A percentile compares a stretch with the other conserved stretches of the same genome.
Conservation (phyloP, 202 grass and related monocot genomes). For the Brachypodium distachyon region DNA sequence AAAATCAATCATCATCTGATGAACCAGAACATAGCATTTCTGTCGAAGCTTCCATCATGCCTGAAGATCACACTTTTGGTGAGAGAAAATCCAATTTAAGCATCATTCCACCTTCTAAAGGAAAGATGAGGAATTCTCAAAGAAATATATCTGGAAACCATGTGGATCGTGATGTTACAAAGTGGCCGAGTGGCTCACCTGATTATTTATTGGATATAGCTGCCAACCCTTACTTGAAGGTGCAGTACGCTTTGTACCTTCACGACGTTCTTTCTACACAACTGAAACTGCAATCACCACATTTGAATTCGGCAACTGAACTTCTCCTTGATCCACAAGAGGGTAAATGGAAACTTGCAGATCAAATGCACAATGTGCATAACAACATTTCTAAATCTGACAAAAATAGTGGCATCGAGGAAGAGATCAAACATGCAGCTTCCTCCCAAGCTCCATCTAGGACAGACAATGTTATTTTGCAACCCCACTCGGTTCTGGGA, state of each 20-base stretch:
- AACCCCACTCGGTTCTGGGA: conserved; percentile 45
- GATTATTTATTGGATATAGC: conserved; percentile 36
- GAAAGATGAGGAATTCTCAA: conserved; percentile 17
- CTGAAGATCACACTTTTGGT: not conserved
- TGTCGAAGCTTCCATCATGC: conserved; percentile 18
- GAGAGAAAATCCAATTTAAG: conserved; percentile 13
- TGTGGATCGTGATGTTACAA: conserved; percentile 31
- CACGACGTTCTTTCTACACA: conserved; percentile 45
- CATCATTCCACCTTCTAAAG: conserved; percentile 35
- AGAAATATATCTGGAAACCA: conserved; percentile 20
- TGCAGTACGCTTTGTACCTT: conserved; percentile 51
- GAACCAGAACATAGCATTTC: conserved; percentile 21
- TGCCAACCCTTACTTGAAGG: conserved; percentile 50
- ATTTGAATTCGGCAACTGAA: conserved; percentile 54
- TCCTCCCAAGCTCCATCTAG: conserved; percentile 13
- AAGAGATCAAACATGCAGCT: conserved; percentile 15
- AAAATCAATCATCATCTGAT: conserved; percentile 16
- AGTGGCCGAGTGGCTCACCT: conserved; percentile 22
- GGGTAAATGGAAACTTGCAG: conserved; percentile 88
- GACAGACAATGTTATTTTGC: conserved; percentile 32
- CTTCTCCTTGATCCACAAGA: conserved; percentile 83
- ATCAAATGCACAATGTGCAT: conserved; percentile 32
- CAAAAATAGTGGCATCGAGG: not conserved
- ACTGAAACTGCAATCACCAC: conserved; percentile 38
- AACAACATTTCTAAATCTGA: conserved; percentile 16